Conservation (phyloP, 768 basidiomycete species). For the Paxillus rubicundulus region DNA sequence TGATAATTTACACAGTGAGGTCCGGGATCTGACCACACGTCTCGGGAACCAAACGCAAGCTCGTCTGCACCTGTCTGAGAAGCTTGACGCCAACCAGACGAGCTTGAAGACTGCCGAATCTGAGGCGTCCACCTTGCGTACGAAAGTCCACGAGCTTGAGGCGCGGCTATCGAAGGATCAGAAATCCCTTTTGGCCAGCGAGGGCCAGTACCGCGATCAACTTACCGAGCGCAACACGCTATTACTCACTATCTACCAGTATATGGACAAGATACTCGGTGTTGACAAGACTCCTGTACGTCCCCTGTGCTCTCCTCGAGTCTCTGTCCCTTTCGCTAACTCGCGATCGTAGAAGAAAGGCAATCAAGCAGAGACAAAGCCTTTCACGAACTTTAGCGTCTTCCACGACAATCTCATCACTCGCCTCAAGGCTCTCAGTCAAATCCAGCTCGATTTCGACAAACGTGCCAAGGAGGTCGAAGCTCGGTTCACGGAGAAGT, state of each 20-base stretch:
- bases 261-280: constrained; percentile 90
- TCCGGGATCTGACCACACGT: constrained; percentile 75
- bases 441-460: constrained; percentile 86
- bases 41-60: constrained; percentile 86
- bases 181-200: constrained; percentile 62
- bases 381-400: constrained; percentile 88
- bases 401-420: constrained; percentile 95
- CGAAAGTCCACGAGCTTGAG: constrained; percentile 74
- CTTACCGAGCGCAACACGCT: constrained; percentile 91
- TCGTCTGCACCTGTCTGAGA: constrained; percentile 81
- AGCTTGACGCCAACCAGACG: constrained; percentile 71
- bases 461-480: constrained; percentile 81
- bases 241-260: constrained; percentile 89
- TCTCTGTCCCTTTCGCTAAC: neutral
- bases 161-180: constrained; percentile 79
- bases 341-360: constrained; percentile 58
- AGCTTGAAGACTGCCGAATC: constrained; percentile 63
- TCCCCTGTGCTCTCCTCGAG: constrained; percentile 10
- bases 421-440: constrained; percentile 78
- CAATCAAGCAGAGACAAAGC: constrained; percentile 79
- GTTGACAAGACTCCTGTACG: constrained; percentile 82
- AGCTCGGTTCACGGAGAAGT: constrained; percentile 63
- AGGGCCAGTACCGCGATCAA: constrained; percentile 86
- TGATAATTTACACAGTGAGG: constrained; percentile 76
- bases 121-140: constrained; percentile 59